phyloP scores from a whole-genome alignment of 768 basidiomycete species.

The Holtermannia corniformis region DNA sequence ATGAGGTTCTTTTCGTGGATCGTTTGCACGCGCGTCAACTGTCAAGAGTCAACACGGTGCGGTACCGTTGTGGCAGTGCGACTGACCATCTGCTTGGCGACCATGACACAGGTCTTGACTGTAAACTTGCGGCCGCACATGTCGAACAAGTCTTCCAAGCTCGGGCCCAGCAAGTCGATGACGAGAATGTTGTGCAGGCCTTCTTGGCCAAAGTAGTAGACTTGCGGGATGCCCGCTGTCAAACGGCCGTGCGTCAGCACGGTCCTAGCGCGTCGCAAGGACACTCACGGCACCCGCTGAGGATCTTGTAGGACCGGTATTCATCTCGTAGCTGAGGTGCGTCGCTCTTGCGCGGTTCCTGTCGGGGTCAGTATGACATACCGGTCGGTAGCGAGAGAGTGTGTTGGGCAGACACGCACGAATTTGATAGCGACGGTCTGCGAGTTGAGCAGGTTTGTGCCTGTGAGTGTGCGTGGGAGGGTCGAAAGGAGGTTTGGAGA shows the following conservation, averaged over 20 bases:
- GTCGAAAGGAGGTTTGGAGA: slow-evolving; percentile 3
- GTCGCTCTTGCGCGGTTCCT: slow-evolving; percentile 76
- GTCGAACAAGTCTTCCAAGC: slow-evolving; percentile 95
- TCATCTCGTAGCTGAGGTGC: slow-evolving; percentile 97
- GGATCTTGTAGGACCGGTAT: slow-evolving; percentile 94
- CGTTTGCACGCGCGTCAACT: slow-evolving; percentile 92
- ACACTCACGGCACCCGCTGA: slow-evolving; percentile 77
- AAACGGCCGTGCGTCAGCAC: slow-evolving; percentile 3
- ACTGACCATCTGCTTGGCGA: slow-evolving; percentile 93
- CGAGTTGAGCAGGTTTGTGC: slow-evolving; percentile 93
- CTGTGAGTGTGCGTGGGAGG: no score
- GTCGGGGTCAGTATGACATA: neutral
- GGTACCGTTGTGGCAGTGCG: neutral
- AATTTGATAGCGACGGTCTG: slow-evolving; percentile 99
- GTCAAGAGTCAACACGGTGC: slow-evolving; percentile 9
- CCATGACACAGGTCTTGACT: slow-evolving; percentile 98
- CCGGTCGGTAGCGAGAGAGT: slow-evolving; percentile 4
- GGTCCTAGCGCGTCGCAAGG: slow-evolving; percentile 7
- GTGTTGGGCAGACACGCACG: slow-evolving; percentile 52
- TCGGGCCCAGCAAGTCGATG: slow-evolving; percentile 93
- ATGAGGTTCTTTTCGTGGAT: slow-evolving; percentile 99
- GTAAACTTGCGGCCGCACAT: slow-evolving; percentile 98
- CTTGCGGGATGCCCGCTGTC: slow-evolving; percentile 90
- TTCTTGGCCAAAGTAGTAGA: slow-evolving; percentile 99
- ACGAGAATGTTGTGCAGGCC: slow-evolving; percentile 97